A percentile compares a stretch with the other conserved stretches of the same genome.
phyloP scores from a whole-genome alignment of 257 asterid species.

The Lycium ferocissimum region DNA sequence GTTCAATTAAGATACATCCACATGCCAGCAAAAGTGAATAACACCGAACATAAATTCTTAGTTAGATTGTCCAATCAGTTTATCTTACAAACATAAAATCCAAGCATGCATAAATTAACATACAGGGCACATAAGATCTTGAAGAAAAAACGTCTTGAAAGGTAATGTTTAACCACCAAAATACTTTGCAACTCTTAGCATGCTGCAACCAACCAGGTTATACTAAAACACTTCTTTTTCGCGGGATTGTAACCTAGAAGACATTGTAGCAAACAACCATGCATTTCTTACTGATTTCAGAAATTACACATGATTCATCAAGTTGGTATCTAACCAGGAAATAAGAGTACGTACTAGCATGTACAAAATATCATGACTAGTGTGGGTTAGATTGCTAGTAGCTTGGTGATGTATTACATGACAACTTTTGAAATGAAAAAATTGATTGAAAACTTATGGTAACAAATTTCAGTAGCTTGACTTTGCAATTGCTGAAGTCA shows the following conservation, averaged over 20 bases:
- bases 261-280: not conserved
- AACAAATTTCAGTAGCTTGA: constrained; percentile 77
- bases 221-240: not conserved
- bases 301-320: not conserved
- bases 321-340: not conserved
- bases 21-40: too few species aligned
- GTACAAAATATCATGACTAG: not conserved
- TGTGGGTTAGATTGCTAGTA: not conserved
- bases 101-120: too few species aligned
- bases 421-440: not conserved
- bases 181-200: too few species aligned
- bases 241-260: not conserved
- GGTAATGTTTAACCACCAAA: too few species aligned
- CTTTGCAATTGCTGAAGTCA: constrained; percentile 79
- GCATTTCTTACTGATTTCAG: constrained; percentile 4
- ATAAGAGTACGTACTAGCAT: not conserved
- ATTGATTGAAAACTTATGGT: constrained; percentile 49
- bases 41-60: too few species aligned
- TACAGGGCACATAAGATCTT: too few species aligned
- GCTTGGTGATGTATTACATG: not conserved
- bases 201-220: not conserved
- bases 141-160: too few species aligned
- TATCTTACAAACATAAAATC: too few species aligned
- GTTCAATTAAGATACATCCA: too few species aligned
- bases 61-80: too few species aligned